Evolutionary conservation across 352 stramenopile species (phyloP).

Genomic region (Phytopythium helicoides): DNA sequence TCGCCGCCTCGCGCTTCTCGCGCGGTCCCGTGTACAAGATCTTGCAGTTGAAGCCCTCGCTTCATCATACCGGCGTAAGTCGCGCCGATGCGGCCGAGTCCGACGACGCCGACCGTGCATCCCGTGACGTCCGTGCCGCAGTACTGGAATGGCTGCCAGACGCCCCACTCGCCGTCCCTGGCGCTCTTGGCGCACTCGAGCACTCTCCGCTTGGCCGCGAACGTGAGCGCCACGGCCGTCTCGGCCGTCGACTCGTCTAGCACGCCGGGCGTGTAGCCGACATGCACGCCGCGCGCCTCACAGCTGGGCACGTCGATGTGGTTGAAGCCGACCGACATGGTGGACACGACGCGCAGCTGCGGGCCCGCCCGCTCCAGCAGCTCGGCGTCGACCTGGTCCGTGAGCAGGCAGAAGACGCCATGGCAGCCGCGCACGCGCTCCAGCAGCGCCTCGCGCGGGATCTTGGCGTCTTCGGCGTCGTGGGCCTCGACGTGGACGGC

Average conservation of each 20-base stretch:
- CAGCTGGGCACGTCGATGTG: constrained; percentile 88
- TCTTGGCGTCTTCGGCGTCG: constrained; percentile 27
- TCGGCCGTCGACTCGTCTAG: constrained; percentile 81
- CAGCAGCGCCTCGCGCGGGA: constrained; percentile 47
- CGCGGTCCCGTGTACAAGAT: constrained; percentile 79
- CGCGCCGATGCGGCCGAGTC: constrained; percentile 86
- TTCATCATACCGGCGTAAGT: constrained; percentile 82
- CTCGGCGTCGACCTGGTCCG: constrained; percentile 69
- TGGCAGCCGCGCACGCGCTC: constrained; percentile 39
- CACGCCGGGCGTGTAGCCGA: constrained; percentile 86
- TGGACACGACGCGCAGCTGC: constrained; percentile 67
- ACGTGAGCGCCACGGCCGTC: constrained; percentile 68
- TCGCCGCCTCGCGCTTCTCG: constrained; percentile 47
- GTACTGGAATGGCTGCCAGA: constrained; percentile 81
- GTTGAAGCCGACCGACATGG: constrained; percentile 90
- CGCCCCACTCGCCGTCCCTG: constrained; percentile 64
- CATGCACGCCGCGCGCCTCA: constrained; percentile 52
- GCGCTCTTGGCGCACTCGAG: constrained; percentile 75
- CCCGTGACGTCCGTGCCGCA: constrained; percentile 69
- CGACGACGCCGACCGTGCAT: constrained; percentile 78
- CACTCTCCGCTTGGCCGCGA: constrained; percentile 56
- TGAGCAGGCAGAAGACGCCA: constrained; percentile 67
- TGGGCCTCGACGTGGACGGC: constrained; percentile 20
- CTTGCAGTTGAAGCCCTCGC: constrained; percentile 76
- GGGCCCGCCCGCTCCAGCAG: constrained; percentile 53